A percentile compares a stretch with the other conserved stretches of the same genome.
Conservation (phyloP, 257 asterid species). For the Dorcoceras hygrometricum region DNA sequence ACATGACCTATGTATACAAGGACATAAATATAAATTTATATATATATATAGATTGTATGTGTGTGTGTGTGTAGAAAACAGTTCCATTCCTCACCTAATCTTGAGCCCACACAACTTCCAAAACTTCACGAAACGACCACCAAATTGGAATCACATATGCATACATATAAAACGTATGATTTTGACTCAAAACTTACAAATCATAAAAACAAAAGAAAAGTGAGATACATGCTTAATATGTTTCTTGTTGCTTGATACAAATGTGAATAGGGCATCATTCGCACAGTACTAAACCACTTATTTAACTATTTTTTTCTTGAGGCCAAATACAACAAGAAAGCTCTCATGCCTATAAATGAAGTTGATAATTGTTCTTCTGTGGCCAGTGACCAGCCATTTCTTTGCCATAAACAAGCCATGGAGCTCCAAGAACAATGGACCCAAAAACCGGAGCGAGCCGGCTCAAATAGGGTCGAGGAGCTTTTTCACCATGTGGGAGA, state of each 20-base stretch:
- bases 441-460: constrained; percentile 40
- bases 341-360: constrained; percentile 18
- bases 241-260: not conserved
- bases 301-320: not conserved
- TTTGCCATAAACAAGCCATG: constrained; percentile 59
- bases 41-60: too few relatives aligned
- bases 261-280: not conserved
- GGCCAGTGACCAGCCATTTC: constrained; percentile 59
- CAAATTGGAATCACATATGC: not conserved
- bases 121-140: not conserved
- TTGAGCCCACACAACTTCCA: constrained; percentile 33
- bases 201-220: not conserved
- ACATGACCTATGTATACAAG: too few relatives aligned
- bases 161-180: not conserved
- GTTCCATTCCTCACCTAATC: constrained; percentile 81
- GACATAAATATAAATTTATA: too few relatives aligned
- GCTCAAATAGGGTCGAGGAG: constrained; percentile 62
- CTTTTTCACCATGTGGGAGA: constrained; percentile 54
- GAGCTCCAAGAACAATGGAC: constrained; percentile 48
- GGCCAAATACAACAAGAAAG: constrained; percentile 8
- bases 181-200: not conserved
- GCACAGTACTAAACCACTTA: too few relatives aligned
- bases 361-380: constrained; percentile 36
- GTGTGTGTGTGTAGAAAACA: constrained; percentile 29
- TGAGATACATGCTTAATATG: not conserved